Evolutionary conservation across 345 rosid species (phyloP), one percentile per base, ranked within the genome.

Genomic region (Eucalyptus pauciflora): DNA sequence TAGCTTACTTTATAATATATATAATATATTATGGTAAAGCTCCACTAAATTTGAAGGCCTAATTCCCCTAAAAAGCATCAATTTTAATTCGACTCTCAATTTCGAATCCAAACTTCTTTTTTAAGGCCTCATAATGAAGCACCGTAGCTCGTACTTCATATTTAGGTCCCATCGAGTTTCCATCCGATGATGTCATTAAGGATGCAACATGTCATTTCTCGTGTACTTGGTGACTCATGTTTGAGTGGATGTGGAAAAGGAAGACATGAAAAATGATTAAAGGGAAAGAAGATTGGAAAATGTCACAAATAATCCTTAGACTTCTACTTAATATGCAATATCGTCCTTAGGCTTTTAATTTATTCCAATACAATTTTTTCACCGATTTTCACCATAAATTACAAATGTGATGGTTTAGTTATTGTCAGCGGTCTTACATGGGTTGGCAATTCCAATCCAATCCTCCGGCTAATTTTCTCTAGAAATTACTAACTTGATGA

Each of bases 311-410:
- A 37, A 37, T 37, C 4, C 41, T 37, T 37, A 37, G 1, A 37
- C 41, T 37, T 37, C 4, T 37, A 37, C 4, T 37, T 37, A 37
- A 37, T 37, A 37, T 37, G 41, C 4, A 37, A 37, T 37, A 37
- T 37, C 41, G 41, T 37, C 41, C 41, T 37, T 37, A 37, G 41
- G 41, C 41, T 37, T 37, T 37, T 37, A 37, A 37, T 37, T 37
- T 37, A 37, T 37, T 58, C 64, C n/a, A 5, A 58, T 58, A 27
- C n/a, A 58, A 27, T 25, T 12, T 3, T 58, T 58, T 27, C n/a
- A 0, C 7, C 1, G 0, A 25, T 25, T 58, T 58, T 58, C 1
- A 3, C 64, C 64, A 18, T 17, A 52, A 18, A 18, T 52, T 52
- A 52, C 58, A 52, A 52, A 52, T 52, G 58, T 52, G 58, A 52